Evolutionary conservation across 2,329 filamentous ascomycete genomes (phyloP), one percentile per base, ranked within the genome.

Genomic region (Ceratocystis huliohia): DNA sequence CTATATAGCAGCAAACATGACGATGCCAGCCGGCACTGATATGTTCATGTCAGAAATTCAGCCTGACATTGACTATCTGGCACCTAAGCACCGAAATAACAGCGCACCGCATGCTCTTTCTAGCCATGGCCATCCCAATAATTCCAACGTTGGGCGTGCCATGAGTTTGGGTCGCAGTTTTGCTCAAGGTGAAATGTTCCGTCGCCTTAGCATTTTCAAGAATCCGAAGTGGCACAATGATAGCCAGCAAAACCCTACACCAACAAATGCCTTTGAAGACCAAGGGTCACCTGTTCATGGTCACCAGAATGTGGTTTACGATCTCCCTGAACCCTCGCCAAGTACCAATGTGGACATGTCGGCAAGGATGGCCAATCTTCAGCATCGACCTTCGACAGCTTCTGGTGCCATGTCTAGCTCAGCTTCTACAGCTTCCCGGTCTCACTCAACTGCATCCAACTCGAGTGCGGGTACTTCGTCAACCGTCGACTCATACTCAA

Each of bases 21-120:
- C 37, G 20, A 65, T 65, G 22, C 20, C 66, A 5, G 20, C 33
- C 33, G 61, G 57, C 17, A 41, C 64, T 10, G 37, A 59, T 46
- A 50, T 33, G 17, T 56, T 66, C 15, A 46, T 61, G 41, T 66
- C 56, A 10, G 80, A 81, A 67, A 80, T 83, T 67, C 79, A 80
- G 67, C 81, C 82, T 0, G 82, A 85, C 62, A 78, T 84, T 56
- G 81, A 84, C 69, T 83, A 84, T 69, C 77, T 80, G 65, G 78
- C 78, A 0, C 73, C 80, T 6, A 75, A 76, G 0, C 77, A 79
- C 67, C 59, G 66, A 6, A 68, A 68, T 28, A 62, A 64, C 44
- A 68, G 64, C 45, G 59, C 63, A 33, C 66, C 66, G 3, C 56
- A 61, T 28, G 48, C 59, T 5, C 45, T 68, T 10, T 66, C 66